These are phyloP conservation scores for Kluyveromyces nonfermentans DNA, from an alignment of 805 yeast species.

Conservation along the genomic window DNA sequence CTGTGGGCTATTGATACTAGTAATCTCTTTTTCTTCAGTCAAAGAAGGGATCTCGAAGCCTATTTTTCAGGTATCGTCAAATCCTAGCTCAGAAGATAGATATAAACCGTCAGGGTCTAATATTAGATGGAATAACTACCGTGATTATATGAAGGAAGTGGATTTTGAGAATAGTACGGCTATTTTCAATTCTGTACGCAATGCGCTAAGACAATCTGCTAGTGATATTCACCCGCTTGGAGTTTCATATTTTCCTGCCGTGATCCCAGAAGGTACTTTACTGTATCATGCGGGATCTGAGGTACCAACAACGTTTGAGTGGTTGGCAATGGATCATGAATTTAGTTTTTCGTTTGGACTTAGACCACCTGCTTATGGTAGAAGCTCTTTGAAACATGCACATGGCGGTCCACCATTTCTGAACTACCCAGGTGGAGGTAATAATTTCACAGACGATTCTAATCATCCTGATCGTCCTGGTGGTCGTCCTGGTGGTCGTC, in stretches of 20 bases:
- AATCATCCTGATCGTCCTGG: constrained; percentile 9
- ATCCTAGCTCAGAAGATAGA: background rate
- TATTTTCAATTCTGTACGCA: constrained; percentile 44
- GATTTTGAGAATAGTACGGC: constrained; percentile 44
- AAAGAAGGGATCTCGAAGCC: background rate
- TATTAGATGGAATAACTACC: constrained; percentile 17
- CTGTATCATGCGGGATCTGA: constrained; percentile 45
- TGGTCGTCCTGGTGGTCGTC: constrained; percentile 7
- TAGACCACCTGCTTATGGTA: constrained; percentile 16
- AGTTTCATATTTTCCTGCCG: constrained; percentile 50
- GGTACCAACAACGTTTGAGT: constrained; percentile 42
- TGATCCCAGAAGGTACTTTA: constrained; percentile 48
- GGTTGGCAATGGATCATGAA: constrained; percentile 59
- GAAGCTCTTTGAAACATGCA: constrained; percentile 6
- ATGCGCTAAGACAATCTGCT: constrained; percentile 43
- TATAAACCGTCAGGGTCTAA: background rate
- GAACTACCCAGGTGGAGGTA: background rate
- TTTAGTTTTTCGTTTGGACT: constrained; percentile 44
- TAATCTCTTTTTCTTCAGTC: background rate
- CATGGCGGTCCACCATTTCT: constrained; percentile 4
- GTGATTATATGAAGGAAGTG: constrained; percentile 22
- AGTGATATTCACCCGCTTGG: constrained; percentile 47
- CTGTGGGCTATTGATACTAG: background rate
- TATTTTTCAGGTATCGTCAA: background rate
- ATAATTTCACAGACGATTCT: constrained; percentile 6